Conservation (phyloP, 768 basidiomycete species). For the Strobilomyces echinocephalus region DNA sequence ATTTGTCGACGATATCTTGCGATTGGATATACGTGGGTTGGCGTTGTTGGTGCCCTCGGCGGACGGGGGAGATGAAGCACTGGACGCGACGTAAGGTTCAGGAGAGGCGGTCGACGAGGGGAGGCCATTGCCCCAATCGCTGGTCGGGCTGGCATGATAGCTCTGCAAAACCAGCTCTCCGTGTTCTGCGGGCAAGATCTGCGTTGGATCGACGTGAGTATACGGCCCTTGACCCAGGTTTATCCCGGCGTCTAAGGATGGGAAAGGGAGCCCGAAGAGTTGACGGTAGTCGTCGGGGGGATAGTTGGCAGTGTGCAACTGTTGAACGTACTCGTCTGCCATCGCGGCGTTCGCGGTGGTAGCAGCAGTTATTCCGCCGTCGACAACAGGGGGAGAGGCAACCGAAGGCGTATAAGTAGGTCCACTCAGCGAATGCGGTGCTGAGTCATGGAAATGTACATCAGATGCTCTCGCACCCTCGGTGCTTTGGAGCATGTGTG, state of each 20-base stretch:
- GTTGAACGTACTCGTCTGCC: constrained; percentile 68
- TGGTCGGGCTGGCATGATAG: constrained; percentile 74
- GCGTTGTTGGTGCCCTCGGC: constrained; percentile 42
- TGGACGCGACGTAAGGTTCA: constrained; percentile 65
- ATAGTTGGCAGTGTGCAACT: constrained; percentile 43
- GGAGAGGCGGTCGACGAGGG: constrained; percentile 73
- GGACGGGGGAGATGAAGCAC: constrained; percentile 70
- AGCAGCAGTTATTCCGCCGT: constrained; percentile 56
- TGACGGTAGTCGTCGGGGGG: constrained; percentile 58
- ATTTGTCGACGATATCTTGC: constrained; percentile 66
- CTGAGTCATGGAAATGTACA: constrained; percentile 30
- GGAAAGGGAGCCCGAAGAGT: constrained; percentile 64
- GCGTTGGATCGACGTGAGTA: constrained; percentile 90
- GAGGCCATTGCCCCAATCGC: constrained; percentile 74
- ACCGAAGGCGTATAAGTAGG: constrained; percentile 35
- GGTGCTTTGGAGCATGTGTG: constrained; percentile 30
- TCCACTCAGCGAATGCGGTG: constrained; percentile 27
- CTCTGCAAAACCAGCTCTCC: constrained; percentile 39
- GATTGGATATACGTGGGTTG: constrained; percentile 29
- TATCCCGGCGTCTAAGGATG: constrained; percentile 43
- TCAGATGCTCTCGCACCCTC: constrained; percentile 28
- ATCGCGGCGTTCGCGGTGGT: constrained; percentile 63
- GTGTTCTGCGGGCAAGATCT: constrained; percentile 57
- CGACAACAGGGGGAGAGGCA: constrained; percentile 26
- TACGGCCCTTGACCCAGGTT: constrained; percentile 46